Conservation (phyloP, 2,329 filamentous ascomycete species). For the Monosporascus cannonballus region DNA sequence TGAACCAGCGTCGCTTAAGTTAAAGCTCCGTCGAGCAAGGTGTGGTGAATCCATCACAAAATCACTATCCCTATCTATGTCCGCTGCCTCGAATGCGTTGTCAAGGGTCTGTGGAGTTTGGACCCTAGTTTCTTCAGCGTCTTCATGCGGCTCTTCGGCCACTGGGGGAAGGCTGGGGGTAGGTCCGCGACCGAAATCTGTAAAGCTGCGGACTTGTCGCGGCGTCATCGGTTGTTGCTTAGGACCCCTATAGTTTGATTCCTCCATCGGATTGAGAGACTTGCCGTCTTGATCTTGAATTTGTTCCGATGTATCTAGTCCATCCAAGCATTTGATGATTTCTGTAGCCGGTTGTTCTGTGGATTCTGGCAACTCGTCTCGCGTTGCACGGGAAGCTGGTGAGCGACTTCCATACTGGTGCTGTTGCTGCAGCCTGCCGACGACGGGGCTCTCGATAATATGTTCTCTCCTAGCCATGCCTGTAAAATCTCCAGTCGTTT, state of each 20-base stretch:
- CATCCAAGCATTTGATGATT: constrained; percentile 21
- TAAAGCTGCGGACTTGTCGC: constrained; percentile 18
- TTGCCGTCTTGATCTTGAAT: constrained; percentile 1
- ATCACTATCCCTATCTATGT: constrained; percentile 44
- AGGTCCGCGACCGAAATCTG: constrained; percentile 37
- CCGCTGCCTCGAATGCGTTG: constrained; percentile 19
- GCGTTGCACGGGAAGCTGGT: constrained; percentile 3
- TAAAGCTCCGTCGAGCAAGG: constrained; percentile 27
- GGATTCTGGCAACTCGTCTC: constrained; percentile 2
- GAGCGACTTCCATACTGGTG: constrained; percentile 1
- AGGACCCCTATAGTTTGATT: constrained; percentile 20
- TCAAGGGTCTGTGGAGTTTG: constrained; percentile 12
- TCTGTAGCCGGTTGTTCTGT: constrained; percentile 11
- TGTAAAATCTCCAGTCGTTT: neutral
- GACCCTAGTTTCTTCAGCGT: constrained; percentile 28
- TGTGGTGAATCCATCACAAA: constrained; percentile 40
- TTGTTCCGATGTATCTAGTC: constrained; percentile 22
- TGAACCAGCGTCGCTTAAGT: constrained; percentile 27
- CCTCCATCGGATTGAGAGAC: constrained; percentile 10
- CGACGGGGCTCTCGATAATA: constrained; percentile 33
- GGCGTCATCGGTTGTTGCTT: constrained; percentile 13
- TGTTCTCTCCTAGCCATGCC: constrained; percentile 16
- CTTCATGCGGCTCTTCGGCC: constrained; percentile 44
- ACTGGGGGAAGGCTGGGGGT: constrained; percentile 45
- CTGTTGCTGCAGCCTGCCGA: constrained; percentile 20